Percentiles rank a stretch among this genome's conserved stretches.
Conservation (phyloP, 2,329 filamentous ascomycete genomes). For the Arthrinium phaeospermum region DNA sequence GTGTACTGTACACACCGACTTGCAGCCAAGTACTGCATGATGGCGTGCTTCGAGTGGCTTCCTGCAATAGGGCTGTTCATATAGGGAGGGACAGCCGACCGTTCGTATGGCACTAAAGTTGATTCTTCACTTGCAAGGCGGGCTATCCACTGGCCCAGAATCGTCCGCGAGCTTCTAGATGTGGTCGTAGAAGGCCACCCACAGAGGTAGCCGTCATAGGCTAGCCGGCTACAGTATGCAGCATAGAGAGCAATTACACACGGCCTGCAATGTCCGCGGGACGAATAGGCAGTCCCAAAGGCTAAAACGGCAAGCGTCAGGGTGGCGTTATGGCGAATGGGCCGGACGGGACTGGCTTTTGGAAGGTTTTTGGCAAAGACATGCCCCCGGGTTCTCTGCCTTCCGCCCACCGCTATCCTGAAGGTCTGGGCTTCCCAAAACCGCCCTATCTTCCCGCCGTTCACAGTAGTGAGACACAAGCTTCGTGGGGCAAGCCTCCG, state of each 20-base stretch:
- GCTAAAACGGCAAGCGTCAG: neutral
- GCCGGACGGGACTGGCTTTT: neutral
- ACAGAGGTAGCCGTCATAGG: neutral
- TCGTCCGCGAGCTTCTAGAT: neutral
- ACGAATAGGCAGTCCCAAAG: neutral
- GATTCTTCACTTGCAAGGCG: neutral
- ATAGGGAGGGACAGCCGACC: neutral
- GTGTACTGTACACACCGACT: neutral
- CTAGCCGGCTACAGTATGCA: neutral
- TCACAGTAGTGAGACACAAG: slow-evolving; percentile 16
- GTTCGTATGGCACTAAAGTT: neutral
- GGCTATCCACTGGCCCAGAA: slow-evolving; percentile 1
- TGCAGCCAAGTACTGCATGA: neutral
- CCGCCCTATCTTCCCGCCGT: neutral
- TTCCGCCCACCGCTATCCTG: neutral
- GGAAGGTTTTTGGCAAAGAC: neutral
- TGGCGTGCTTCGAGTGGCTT: neutral
- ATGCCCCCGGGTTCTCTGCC: slow-evolving; percentile 12
- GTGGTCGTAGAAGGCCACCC: neutral
- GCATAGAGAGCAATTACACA: neutral
- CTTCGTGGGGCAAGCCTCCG: neutral
- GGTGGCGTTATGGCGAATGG: neutral
- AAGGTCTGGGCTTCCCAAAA: neutral
- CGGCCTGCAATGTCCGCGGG: neutral
- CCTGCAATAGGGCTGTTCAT: neutral